Evolutionary conservation across 2,329 filamentous ascomycete genomes (phyloP), one percentile per base, ranked within the genome.

Genomic region (Pseudogymnoascus sp.): DNA sequence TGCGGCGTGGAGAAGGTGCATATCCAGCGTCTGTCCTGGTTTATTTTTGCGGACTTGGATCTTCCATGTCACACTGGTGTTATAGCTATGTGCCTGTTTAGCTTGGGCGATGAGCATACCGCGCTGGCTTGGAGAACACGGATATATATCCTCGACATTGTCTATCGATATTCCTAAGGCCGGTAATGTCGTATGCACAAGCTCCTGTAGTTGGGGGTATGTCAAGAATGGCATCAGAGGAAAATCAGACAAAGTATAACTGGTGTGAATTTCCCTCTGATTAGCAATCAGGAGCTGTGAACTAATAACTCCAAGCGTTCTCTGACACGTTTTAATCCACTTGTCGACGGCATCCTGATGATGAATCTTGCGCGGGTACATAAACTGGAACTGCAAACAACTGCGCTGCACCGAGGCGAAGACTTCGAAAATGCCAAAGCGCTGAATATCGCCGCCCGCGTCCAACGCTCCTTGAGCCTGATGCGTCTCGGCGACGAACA

Each of bases 401-500:
- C 60, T 62, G 33, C 65, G 60, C 7, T 62, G 39, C 7, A 68
- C 62, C 1, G 59, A 57, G 6, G 62, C 65, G 2, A 61, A 62
- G 38, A 68, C 67, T 22, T 68, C 65, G 25, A 67, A 58, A 22
- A 58, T 33, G 6, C 25, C 57, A 30, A 58, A 22, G 3, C 65
- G 65, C 15, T 25, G 58, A 5, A 66, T 63, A 39, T 70, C 68
- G 9, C 14, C 38, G 15, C n/a, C 22, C 47, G 41, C 12, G 59
- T 47, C 33, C 9, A 18, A 18, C 62, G 9, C 65, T 64, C 4
- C 61, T 39, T 65, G 62, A 7, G 63, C 64, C 53, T 66, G 64
- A 4, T 62, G 57, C 3, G 65, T 61, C 11, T 64, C 64, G 9
- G 61, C 64, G 7, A 66, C 65, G 1, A 71, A 63, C 8, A 76